A percentile compares a stretch with the other conserved stretches of the same genome.
Conservation (phyloP, 192 early-diverging fungal species). For the Entomortierella beljakovae region DNA sequence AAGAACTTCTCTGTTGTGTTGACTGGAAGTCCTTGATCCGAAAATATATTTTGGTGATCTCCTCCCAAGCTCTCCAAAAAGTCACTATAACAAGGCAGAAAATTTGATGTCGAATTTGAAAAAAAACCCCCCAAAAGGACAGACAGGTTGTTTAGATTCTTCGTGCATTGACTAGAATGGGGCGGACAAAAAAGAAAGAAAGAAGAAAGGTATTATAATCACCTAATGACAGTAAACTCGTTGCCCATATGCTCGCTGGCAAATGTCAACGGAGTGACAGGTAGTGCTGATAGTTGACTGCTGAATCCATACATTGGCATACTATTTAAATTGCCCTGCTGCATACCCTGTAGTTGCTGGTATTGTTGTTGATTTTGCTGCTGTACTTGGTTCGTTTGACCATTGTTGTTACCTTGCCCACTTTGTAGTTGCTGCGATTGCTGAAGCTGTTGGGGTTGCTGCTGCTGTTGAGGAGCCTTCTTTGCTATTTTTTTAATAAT, state of each 20-base stretch:
- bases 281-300: constrained; percentile 31
- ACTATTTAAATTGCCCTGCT: constrained; percentile 4
- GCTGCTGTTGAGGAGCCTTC: not conserved
- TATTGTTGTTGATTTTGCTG: constrained; percentile 20
- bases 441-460: not conserved
- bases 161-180: not conserved
- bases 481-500: constrained; percentile 1
- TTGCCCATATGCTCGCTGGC: constrained; percentile 82
- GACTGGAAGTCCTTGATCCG: constrained; percentile 38
- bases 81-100: constrained; percentile 43
- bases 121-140: no score
- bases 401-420: not conserved
- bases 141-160: no score
- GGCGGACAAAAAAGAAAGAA: not conserved
- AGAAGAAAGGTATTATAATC: not conserved
- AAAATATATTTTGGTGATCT: constrained; percentile 30
- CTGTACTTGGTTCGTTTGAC: not conserved
- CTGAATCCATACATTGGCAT: constrained; percentile 32
- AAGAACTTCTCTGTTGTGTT: constrained; percentile 88
- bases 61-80: constrained; percentile 67
- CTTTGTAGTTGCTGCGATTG: constrained; percentile 20
- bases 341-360: constrained; percentile 19
- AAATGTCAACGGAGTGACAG: constrained; percentile 72
- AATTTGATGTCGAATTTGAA: no score
- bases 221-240: constrained; percentile 82